A percentile compares a stretch with the other conserved stretches of the same genome.
Evolutionary conservation across 2,329 filamentous ascomycete species (phyloP).

Genomic region (Alternaria triticina): DNA sequence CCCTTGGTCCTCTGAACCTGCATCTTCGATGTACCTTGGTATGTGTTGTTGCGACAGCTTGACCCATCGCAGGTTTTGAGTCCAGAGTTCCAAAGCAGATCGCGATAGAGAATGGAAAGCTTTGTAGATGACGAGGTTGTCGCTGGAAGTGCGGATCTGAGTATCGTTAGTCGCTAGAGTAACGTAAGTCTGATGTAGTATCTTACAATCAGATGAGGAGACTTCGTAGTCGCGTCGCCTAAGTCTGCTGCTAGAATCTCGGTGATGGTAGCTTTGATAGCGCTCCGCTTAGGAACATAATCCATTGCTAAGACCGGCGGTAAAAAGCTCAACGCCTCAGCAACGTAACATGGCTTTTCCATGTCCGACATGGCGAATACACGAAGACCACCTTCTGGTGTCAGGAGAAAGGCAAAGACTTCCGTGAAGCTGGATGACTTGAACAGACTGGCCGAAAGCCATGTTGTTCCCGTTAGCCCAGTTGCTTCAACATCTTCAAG

Average conservation of each 20-base stretch:
- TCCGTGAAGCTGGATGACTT: slow-evolving; percentile 64
- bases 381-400: slow-evolving; percentile 73
- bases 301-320: slow-evolving; percentile 78
- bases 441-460: slow-evolving; percentile 85
- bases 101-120: slow-evolving; percentile 65
- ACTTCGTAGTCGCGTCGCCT: slow-evolving; percentile 72
- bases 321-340: slow-evolving; percentile 78
- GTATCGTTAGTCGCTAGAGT: slow-evolving; percentile 3
- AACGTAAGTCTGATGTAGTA: neutral
- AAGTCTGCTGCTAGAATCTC: slow-evolving; percentile 87
- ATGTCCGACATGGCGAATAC: slow-evolving; percentile 81
- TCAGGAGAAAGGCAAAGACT: slow-evolving; percentile 78
- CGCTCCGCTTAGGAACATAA: slow-evolving; percentile 71
- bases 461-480: slow-evolving; percentile 68
- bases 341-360: slow-evolving; percentile 72
- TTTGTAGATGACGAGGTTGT: slow-evolving; percentile 88
- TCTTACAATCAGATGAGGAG: slow-evolving; percentile 82
- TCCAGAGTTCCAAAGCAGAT: slow-evolving; percentile 54
- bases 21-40: slow-evolving; percentile 62
- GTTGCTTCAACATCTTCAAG: slow-evolving; percentile 79
- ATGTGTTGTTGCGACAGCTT: slow-evolving; percentile 75
- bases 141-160: slow-evolving; percentile 76
- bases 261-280: slow-evolving; percentile 73
- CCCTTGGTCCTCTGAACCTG: slow-evolving; percentile 55
- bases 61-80: slow-evolving; percentile 71